Evolutionary conservation across 148 eudicot genomes (phyloP).

Genomic region (Rhododendron kiyosumense): DNA sequence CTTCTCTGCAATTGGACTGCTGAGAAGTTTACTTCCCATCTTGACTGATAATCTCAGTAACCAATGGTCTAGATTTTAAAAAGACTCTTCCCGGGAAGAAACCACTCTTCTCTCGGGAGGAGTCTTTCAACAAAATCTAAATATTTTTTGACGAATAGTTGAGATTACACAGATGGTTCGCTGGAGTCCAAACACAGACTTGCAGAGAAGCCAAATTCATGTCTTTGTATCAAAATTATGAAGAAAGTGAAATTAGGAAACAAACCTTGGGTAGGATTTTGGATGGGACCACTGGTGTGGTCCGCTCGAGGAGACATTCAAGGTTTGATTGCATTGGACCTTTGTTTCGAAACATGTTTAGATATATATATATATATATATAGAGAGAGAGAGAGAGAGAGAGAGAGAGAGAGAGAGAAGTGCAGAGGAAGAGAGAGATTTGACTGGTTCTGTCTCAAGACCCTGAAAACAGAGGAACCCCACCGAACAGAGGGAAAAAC

Average conservation of each 20-base stretch:
- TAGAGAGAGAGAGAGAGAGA: conserved; percentile 2
- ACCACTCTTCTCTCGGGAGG: too few relatives aligned
- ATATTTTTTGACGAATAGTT: too few relatives aligned
- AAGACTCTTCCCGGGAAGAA: too few relatives aligned
- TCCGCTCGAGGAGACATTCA: conserved; percentile 58
- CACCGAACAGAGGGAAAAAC: neutral
- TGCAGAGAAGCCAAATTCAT: neutral
- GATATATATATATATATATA: too few relatives aligned
- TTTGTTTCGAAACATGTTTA: conserved; percentile 42
- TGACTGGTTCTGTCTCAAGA: conserved; percentile 27
- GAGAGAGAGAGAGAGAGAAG: conserved; percentile 7
- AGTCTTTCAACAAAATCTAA: too few relatives aligned
- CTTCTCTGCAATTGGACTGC: too few relatives aligned
- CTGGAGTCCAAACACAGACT: too few relatives aligned
- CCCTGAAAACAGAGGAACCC: conserved; percentile 15
- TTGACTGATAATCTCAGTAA: neutral
- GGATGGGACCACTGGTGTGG: conserved; percentile 73
- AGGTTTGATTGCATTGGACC: conserved; percentile 63
- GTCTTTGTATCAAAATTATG: too few relatives aligned
- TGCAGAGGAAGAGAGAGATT: neutral
- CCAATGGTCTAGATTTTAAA: neutral
- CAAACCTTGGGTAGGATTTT: conserved; percentile 77
- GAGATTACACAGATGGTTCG: too few relatives aligned
- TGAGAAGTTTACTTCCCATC: too few relatives aligned
- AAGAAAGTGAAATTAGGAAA: neutral